These are phyloP conservation scores for Arabis hirsuta DNA, from an alignment of 345 rosid species.

Conservation along the genomic window DNA sequence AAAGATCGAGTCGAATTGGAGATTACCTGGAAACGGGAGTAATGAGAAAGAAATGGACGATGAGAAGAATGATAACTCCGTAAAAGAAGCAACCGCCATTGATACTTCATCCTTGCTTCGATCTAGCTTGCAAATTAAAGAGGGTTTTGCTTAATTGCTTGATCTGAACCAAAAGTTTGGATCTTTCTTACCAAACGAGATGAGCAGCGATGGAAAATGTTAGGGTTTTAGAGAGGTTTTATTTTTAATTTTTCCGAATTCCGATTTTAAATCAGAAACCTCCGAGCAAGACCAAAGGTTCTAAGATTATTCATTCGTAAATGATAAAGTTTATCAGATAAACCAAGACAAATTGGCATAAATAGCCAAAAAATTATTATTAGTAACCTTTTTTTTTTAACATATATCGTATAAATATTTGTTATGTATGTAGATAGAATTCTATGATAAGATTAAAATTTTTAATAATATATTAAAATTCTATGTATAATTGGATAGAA, in stretches of 20 bases:
- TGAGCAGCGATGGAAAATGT: constrained; percentile 17
- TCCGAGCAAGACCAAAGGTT: background rate
- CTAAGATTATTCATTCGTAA: too few species aligned
- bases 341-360: too few species aligned
- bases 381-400: too few species aligned
- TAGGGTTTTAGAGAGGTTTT: constrained; percentile 26
- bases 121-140: background rate
- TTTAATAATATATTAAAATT: too few species aligned
- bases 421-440: too few species aligned
- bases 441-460: too few species aligned
- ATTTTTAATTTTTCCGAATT: background rate
- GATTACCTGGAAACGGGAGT: constrained; percentile 48
- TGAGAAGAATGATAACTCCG: constrained; percentile 48
- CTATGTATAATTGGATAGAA: too few species aligned
- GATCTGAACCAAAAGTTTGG: constrained; percentile 21
- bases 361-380: too few species aligned
- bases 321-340: too few species aligned
- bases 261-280: background rate
- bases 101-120: constrained; percentile 14
- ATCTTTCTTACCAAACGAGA: constrained; percentile 1
- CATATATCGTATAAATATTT: too few species aligned
- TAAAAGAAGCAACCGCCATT: constrained; percentile 27
- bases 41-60: constrained; percentile 33
- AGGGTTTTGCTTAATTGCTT: constrained; percentile 9
- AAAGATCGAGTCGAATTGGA: constrained; percentile 37